Percentiles rank a stretch among this genome's conserved stretches.
Conservation (phyloP, 306 rosid genomes). For the Ziziphus jujuba region DNA sequence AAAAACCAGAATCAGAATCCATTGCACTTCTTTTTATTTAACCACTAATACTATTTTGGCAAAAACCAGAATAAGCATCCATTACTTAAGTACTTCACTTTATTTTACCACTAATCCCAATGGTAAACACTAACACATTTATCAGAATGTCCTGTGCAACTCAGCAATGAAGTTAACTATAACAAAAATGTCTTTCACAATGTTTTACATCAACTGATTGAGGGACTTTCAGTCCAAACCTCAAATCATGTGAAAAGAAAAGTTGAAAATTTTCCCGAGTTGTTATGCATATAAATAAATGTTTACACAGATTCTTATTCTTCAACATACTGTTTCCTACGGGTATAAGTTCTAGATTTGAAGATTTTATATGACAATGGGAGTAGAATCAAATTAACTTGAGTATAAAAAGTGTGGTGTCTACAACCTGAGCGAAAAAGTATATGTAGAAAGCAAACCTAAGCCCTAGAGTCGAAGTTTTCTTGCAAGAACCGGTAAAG, state of each 20-base stretch:
- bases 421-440: not conserved
- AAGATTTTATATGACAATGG: not conserved
- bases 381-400: not conserved
- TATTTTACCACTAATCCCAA: no score
- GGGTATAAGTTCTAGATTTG: not conserved
- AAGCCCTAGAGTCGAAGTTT: slow-evolving; percentile 35
- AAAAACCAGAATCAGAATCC: no score
- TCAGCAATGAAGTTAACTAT: not conserved
- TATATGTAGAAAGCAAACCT: not conserved
- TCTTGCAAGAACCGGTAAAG: slow-evolving; percentile 74
- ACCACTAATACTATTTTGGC: no score
- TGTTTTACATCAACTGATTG: no score
- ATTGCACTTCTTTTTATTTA: no score
- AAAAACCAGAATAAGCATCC: no score
- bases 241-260: no score
- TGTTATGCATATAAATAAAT: not conserved
- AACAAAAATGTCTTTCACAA: not conserved
- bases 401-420: not conserved
- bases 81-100: no score
- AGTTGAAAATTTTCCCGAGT: no score
- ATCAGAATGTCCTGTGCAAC: not conserved
- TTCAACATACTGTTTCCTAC: slow-evolving; percentile 25
- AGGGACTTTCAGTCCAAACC: no score
- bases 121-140: no score
- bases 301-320: slow-evolving; percentile 9